phyloP scores from a whole-genome alignment of 805 yeast genomes.

The Tetrapisispora fleetii region DNA sequence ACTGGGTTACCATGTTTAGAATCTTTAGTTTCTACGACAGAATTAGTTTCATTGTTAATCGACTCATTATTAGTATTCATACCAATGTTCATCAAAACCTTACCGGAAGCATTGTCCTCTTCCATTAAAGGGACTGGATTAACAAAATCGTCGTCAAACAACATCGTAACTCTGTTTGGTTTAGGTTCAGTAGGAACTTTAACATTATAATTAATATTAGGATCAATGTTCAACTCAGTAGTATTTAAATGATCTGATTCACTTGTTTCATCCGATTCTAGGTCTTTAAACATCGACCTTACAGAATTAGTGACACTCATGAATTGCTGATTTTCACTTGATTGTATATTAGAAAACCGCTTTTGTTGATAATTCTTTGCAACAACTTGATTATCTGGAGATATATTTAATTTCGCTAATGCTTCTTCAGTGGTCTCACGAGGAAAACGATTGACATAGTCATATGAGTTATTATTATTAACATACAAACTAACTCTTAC shows the following conservation, averaged over 20 bases:
- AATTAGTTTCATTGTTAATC: neutral
- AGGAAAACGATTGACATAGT: constrained; percentile 9
- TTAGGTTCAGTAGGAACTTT: neutral
- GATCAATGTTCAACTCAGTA: constrained; percentile 2
- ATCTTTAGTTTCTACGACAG: no score
- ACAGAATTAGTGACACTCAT: constrained; percentile 15
- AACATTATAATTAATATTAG: neutral
- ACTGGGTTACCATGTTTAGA: no score
- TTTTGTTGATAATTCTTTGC: constrained; percentile 12
- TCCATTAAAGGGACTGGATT: neutral
- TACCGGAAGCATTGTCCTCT: neutral
- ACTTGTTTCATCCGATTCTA: constrained; percentile 17
- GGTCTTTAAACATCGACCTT: constrained; percentile 25
- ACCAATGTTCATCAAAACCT: neutral
- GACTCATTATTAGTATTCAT: neutral
- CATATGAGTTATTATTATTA: constrained; percentile 12
- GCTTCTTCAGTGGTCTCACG: constrained; percentile 29
- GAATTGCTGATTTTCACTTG: constrained; percentile 4
- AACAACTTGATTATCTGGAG: constrained; percentile 17
- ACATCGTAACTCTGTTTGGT: constrained; percentile 22
- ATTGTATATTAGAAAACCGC: constrained; percentile 16
- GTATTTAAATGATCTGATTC: neutral
- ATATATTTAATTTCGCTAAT: constrained; percentile 23
- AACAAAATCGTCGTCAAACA: constrained; percentile 20
- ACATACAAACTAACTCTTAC: constrained; percentile 27